Evolutionary conservation across 1,284 basidiomycete species (phyloP).

Genomic region (Pseudozyma sp.): DNA sequence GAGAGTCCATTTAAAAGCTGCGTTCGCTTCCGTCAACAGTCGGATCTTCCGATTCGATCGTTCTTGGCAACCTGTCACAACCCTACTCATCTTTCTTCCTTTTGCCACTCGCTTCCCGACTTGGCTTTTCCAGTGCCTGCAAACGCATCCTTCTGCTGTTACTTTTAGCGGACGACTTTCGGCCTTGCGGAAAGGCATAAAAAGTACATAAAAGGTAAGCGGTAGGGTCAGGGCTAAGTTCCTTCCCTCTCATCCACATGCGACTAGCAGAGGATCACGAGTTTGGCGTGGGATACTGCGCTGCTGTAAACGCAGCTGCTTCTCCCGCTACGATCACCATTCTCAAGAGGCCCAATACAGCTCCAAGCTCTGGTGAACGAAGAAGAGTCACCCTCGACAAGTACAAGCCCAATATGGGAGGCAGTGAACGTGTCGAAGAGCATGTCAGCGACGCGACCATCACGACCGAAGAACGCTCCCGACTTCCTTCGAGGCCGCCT

Average conservation of each 20-base stretch:
- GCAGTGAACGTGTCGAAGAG: not conserved
- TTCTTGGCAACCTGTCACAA: not conserved
- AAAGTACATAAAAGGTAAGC: too few relatives aligned
- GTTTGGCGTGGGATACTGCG: not conserved
- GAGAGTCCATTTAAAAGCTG: not conserved
- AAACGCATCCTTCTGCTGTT: not conserved
- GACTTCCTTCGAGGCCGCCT: not conserved
- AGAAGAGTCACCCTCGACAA: not conserved
- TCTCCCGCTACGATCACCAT: not conserved
- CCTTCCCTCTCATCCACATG: not conserved
- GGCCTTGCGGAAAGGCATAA: too few relatives aligned
- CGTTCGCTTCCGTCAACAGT: not conserved
- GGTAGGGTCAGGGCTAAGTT: not conserved
- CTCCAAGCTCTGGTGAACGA: not conserved
- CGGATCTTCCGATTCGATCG: not conserved
- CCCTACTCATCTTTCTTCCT: not conserved
- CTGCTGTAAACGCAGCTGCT: constrained; percentile 1
- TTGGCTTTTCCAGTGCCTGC: not conserved
- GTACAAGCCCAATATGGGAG: not conserved
- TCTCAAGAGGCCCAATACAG: not conserved
- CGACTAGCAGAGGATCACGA: not conserved
- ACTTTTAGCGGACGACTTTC: too few relatives aligned
- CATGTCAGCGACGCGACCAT: not conserved
- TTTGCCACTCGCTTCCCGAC: not conserved
- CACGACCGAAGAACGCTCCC: not conserved